A percentile compares a stretch with the other conserved stretches of the same genome.
These are phyloP conservation scores for Annulohypoxylon stygium DNA, from an alignment of 495 filamentous ascomycete species.

Conservation along the genomic window DNA sequence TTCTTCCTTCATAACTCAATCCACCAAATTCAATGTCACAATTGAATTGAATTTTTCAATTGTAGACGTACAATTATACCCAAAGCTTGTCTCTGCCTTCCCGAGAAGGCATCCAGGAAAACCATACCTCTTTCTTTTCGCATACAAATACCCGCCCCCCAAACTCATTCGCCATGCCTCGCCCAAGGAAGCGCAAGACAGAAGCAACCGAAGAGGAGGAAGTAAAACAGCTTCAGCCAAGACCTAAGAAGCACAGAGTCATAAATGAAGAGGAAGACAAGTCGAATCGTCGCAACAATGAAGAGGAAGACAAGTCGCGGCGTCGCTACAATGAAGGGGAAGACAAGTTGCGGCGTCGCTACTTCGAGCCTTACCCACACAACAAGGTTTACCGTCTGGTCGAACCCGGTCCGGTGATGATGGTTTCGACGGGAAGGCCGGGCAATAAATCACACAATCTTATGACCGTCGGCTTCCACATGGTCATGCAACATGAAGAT, in stretches of 20 bases:
- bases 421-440: slow-evolving; percentile 55
- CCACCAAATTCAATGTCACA: not conserved
- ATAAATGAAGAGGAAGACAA: too few relatives aligned
- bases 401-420: slow-evolving; percentile 55
- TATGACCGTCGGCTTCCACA: slow-evolving; percentile 58
- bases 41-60: not conserved
- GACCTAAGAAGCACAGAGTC: too few relatives aligned
- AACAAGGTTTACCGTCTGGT: slow-evolving; percentile 54
- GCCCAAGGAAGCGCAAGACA: slow-evolving; percentile 40
- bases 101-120: too few relatives aligned
- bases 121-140: not conserved
- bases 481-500: slow-evolving; percentile 56
- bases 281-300: not conserved
- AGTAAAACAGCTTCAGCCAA: not conserved
- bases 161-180: slow-evolving; percentile 28
- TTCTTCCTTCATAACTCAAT: not conserved
- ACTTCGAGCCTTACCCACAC: slow-evolving; percentile 50
- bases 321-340: too few relatives aligned
- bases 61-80: not conserved
- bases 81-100: too few relatives aligned
- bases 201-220: slow-evolving; percentile 9
- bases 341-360: slow-evolving; percentile 9
- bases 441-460: slow-evolving; percentile 53
- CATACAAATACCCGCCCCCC: not conserved
- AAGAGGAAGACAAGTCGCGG: not conserved